A percentile compares a stretch with the other conserved stretches of the same genome.
These are phyloP conservation scores for Dactylonectria estremocensis DNA, from an alignment of 2,329 filamentous ascomycete genomes.

Conservation along the genomic window DNA sequence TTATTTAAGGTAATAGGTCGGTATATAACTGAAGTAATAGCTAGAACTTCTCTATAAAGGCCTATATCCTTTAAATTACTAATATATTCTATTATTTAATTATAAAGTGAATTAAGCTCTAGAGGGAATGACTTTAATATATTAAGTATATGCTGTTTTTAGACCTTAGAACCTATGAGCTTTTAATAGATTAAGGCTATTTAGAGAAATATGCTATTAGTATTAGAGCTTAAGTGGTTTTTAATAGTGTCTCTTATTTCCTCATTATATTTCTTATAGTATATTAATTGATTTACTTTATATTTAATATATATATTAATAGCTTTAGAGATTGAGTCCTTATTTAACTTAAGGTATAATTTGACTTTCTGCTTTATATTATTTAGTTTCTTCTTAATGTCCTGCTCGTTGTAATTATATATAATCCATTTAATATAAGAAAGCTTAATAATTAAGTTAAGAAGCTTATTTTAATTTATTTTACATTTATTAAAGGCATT, in stretches of 20 bases:
- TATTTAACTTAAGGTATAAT: neutral
- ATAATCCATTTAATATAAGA: neutral
- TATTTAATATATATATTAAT: neutral
- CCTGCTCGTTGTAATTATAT: neutral
- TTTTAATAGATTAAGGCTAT: conserved; percentile 38
- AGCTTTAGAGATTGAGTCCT: neutral
- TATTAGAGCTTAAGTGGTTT: conserved; percentile 47
- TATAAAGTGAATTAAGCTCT: conserved; percentile 56
- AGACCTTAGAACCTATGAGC: conserved; percentile 17
- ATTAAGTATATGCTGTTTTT: conserved; percentile 29
- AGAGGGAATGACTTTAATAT: conserved; percentile 50
- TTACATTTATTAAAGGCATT: neutral
- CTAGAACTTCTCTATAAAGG: conserved; percentile 54
- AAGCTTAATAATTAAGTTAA: too few species aligned
- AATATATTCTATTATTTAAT: conserved; percentile 56
- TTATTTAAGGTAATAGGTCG: conserved; percentile 56
- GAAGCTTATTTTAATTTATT: neutral
- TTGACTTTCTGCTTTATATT: neutral
- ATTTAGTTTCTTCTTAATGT: neutral
- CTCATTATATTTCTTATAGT: neutral
- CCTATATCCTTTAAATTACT: conserved; percentile 44
- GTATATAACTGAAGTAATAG: conserved; percentile 48
- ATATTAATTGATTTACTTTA: neutral
- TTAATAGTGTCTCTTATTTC: conserved; percentile 17
- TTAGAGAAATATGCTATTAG: conserved; percentile 54